A percentile compares a stretch with the other conserved stretches of the same genome.
Evolutionary conservation across 129 eudicot species (phyloP).

Genomic region (Glebionis coronaria): DNA sequence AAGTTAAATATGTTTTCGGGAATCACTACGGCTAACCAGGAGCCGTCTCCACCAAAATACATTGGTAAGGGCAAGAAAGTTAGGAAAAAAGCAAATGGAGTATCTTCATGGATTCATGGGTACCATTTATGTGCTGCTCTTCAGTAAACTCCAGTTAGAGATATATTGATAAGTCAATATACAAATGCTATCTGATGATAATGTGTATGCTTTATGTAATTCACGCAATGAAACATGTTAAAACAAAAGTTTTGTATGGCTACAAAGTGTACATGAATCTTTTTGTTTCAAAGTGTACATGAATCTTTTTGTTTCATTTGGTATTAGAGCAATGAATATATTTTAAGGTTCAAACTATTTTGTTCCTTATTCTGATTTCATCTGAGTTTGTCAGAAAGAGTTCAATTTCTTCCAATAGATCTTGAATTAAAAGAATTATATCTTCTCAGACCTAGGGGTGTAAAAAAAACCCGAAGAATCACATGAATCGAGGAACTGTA

Average conservation of each 20-base stretch:
- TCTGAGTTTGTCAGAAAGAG: constrained; percentile 47
- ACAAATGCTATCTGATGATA: not conserved
- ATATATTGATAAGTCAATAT: not conserved
- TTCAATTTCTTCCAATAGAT: constrained; percentile 72
- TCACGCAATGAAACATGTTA: no score
- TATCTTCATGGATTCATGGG: no score
- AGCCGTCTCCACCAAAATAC: no score
- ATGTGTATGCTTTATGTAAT: not conserved
- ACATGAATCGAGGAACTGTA: no score
- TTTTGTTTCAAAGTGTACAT: no score
- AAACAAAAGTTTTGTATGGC: constrained; percentile 1
- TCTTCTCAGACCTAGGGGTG: no score
- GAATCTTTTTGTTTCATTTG: constrained; percentile 2
- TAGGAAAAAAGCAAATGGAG: no score
- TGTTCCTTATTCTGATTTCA: constrained; percentile 39
- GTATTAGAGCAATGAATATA: not conserved
- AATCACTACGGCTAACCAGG: no score
- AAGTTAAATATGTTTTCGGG: no score
- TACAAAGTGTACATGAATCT: not conserved
- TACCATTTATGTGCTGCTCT: constrained; percentile 75
- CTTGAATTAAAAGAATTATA: no score
- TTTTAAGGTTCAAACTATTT: not conserved
- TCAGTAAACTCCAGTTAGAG: constrained; percentile 38
- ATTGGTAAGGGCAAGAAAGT: no score
- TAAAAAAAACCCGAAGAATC: no score